phyloP scores from a whole-genome alignment of 208 protist species.

The Trypanosoma brucei region DNA sequence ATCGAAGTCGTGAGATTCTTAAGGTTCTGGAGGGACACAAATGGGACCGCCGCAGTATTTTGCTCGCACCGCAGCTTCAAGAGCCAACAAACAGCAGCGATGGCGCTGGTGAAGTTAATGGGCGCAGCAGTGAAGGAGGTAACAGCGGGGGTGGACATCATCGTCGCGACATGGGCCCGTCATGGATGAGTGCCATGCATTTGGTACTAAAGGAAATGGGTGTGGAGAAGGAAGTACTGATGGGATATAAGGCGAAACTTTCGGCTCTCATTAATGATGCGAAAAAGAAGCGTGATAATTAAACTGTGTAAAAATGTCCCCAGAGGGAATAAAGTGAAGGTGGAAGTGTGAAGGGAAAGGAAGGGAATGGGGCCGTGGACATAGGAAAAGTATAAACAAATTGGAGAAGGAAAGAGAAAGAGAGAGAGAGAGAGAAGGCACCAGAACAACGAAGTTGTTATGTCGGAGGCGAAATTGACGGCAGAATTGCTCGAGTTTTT shows the following conservation, averaged over 20 bases:
- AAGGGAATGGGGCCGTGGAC: too few relatives aligned
- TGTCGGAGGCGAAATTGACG: too few relatives aligned
- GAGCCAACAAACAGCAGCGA: conserved; percentile 10
- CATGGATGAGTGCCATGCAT: conserved; percentile 60
- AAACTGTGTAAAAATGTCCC: background rate
- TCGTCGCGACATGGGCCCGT: conserved; percentile 25
- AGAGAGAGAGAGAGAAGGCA: too few relatives aligned
- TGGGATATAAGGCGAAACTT: conserved; percentile 48
- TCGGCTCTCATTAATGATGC: conserved; percentile 28
- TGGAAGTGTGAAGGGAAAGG: too few relatives aligned
- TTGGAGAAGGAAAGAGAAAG: too few relatives aligned
- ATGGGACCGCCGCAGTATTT: conserved; percentile 54
- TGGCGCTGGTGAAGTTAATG: conserved; percentile 9
- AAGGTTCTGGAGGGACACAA: conserved; percentile 50
- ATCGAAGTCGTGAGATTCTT: conserved; percentile 31
- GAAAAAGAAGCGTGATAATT: conserved; percentile 3
- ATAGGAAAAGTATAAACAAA: too few relatives aligned
- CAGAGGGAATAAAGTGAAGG: conserved; percentile 3
- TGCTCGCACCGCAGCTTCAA: conserved; percentile 36
- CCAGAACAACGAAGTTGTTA: too few relatives aligned
- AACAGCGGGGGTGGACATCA: conserved; percentile 5
- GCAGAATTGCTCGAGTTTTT: too few relatives aligned
- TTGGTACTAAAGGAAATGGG: conserved; percentile 66
- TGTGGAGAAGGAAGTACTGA: conserved; percentile 40
- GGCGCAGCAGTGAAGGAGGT: conserved; percentile 1